Evolutionary conservation across 768 basidiomycete species (phyloP).

Genomic region (Phanerochaete carnosa): DNA sequence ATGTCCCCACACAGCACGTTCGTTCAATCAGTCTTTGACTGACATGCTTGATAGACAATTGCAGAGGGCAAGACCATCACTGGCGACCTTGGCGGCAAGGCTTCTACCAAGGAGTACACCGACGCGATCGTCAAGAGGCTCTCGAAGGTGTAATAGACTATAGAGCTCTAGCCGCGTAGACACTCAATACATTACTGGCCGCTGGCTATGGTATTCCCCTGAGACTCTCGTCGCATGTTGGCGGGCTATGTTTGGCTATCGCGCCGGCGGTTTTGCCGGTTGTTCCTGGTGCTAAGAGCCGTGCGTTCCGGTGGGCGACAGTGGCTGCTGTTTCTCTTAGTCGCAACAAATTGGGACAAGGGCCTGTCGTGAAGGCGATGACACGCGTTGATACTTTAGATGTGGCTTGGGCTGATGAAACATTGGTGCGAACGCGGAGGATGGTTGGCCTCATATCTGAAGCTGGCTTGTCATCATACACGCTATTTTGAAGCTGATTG

Average conservation of each 20-base stretch:
- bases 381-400: neutral
- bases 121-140: conserved; percentile 81
- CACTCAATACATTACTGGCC: conserved; percentile 10
- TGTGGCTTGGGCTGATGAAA: neutral
- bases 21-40: neutral
- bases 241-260: neutral
- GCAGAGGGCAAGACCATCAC: conserved; percentile 96
- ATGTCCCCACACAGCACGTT: conserved; percentile 30
- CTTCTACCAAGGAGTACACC: conserved; percentile 88
- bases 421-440: neutral
- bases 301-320: neutral
- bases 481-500: neutral
- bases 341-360: neutral
- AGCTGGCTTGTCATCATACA: neutral
- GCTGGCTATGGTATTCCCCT: conserved; percentile 8
- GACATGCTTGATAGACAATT: conserved; percentile 65
- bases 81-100: conserved; percentile 92
- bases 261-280: neutral
- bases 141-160: conserved; percentile 19
- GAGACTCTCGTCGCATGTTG: neutral
- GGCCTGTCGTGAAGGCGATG: conserved; percentile 5
- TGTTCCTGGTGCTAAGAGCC: no score
- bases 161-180: conserved; percentile 6
- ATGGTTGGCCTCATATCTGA: neutral
- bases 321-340: neutral